These are phyloP conservation scores for Neofusicoccum umdonicola DNA, from an alignment of 2,329 filamentous ascomycete genomes.

Conservation along the genomic window DNA sequence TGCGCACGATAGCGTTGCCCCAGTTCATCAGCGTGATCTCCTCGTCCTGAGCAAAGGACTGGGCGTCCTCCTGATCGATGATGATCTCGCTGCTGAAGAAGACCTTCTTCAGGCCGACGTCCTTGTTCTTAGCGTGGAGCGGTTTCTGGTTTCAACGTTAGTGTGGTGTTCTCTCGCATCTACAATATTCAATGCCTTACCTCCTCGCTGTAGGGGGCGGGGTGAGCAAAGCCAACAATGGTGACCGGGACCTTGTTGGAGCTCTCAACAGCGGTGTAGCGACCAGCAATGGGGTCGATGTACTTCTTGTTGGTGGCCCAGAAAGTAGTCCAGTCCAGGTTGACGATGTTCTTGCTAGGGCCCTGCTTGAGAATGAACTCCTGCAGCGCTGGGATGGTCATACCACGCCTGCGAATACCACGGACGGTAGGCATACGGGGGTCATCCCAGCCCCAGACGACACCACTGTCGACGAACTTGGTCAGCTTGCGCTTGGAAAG, in stretches of 20 bases:
- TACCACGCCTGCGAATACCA: slow-evolving; percentile 73
- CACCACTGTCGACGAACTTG: slow-evolving; percentile 73
- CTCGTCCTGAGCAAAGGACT: slow-evolving; percentile 76
- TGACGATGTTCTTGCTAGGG: slow-evolving; percentile 77
- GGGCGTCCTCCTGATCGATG: slow-evolving; percentile 83
- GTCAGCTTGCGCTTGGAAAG: slow-evolving; percentile 84
- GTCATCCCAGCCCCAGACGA: slow-evolving; percentile 83
- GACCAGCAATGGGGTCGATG: slow-evolving; percentile 48
- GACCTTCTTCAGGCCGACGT: slow-evolving; percentile 82
- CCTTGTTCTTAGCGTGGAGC: slow-evolving; percentile 85
- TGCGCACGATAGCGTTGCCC: slow-evolving; percentile 82
- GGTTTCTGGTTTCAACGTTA: slow-evolving; percentile 69
- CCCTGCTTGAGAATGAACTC: slow-evolving; percentile 85
- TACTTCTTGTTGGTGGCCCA: slow-evolving; percentile 56
- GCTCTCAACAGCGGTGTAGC: slow-evolving; percentile 57
- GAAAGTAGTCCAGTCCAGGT: slow-evolving; percentile 74
- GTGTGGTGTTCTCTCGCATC: slow-evolving; percentile 33
- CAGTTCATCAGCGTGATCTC: slow-evolving; percentile 96
- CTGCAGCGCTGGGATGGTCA: slow-evolving; percentile 74
- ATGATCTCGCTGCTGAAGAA: slow-evolving; percentile 72
- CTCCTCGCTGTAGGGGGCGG: slow-evolving; percentile 42
- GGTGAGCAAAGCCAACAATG: slow-evolving; percentile 62
- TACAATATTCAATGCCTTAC: slow-evolving; percentile 25
- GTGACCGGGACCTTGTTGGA: slow-evolving; percentile 70
- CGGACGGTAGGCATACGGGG: slow-evolving; percentile 83